Percentiles rank a stretch among this genome's conserved stretches.
Conservation (phyloP, 352 stramenopile genomes). For the Pythium brachiatum region DNA sequence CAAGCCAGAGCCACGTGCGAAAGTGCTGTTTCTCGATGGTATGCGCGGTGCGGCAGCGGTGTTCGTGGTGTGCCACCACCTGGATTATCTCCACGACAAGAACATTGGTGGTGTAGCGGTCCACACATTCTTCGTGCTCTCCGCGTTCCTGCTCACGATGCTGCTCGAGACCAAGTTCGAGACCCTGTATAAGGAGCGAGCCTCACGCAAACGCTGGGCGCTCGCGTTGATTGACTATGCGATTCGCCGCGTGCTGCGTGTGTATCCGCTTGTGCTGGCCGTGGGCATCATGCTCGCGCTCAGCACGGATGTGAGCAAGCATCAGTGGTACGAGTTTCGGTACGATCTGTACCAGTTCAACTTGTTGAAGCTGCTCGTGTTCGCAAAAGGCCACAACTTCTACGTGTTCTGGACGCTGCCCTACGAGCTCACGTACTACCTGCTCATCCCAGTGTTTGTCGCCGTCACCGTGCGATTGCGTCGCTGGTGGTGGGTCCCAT, state of each 20-base stretch:
- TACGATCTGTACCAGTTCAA: not conserved
- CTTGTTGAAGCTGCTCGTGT: not conserved
- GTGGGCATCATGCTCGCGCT: conserved; percentile 16
- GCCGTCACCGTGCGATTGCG: not conserved
- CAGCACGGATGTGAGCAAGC: not conserved
- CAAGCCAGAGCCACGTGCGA: not conserved
- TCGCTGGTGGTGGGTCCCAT: no score
- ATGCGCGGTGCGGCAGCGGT: conserved; percentile 27
- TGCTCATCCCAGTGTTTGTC: not conserved
- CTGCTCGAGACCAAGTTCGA: conserved; percentile 50
- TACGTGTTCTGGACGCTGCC: not conserved
- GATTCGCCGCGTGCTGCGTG: conserved; percentile 39
- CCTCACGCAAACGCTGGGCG: conserved; percentile 28
- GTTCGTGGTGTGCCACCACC: conserved; percentile 24
- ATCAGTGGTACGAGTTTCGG: not conserved
- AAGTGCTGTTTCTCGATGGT: conserved; percentile 33
- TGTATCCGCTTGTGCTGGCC: conserved; percentile 46
- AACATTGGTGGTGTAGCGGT: conserved; percentile 38
- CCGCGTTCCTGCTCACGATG: conserved; percentile 49
- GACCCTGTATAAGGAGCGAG: conserved; percentile 26
- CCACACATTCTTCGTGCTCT: conserved; percentile 58
- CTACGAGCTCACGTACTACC: not conserved
- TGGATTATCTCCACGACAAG: conserved; percentile 30
- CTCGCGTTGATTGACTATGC: conserved; percentile 44
- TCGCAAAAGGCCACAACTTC: conserved; percentile 19